phyloP scores from a whole-genome alignment of 164 flowering plant genomes.

The Magnolia officinalis region DNA sequence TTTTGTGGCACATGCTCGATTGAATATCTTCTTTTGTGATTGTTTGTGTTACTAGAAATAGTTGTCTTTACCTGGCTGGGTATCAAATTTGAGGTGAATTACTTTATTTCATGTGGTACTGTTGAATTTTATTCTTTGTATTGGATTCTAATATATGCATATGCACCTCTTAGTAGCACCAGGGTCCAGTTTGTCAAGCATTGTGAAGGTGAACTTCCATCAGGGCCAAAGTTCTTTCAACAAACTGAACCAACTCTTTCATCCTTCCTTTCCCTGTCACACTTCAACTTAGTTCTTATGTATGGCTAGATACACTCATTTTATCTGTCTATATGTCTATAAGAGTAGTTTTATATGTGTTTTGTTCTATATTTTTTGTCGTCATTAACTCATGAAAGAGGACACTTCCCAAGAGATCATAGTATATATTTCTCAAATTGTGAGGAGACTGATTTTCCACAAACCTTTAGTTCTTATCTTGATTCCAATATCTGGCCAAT shows the following conservation, averaged over 20 bases:
- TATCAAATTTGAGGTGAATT: neutral
- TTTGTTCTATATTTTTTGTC: too few species aligned
- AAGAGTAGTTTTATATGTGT: too few species aligned
- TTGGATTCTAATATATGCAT: neutral
- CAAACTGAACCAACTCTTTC: neutral
- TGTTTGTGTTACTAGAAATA: neutral
- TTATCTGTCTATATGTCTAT: too few species aligned
- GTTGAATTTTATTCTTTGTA: neutral
- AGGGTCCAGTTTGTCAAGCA: neutral
- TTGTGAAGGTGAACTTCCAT: neutral
- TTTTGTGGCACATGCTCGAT: neutral
- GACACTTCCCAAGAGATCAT: too few species aligned
- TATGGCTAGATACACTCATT: too few species aligned
- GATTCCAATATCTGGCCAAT: too few species aligned
- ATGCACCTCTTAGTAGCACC: neutral
- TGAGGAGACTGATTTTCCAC: too few species aligned
- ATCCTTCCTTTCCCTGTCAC: neutral
- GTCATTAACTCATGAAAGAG: too few species aligned
- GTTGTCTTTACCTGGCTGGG: neutral
- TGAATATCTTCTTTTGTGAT: neutral
- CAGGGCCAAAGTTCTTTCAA: neutral
- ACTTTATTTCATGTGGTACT: neutral
- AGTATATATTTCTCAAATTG: too few species aligned
- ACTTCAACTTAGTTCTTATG: too few species aligned
- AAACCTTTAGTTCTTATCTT: too few species aligned